These are phyloP conservation scores for Entomortierella beljakovae DNA, from an alignment of 192 early-diverging fungal species.

Conservation along the genomic window DNA sequence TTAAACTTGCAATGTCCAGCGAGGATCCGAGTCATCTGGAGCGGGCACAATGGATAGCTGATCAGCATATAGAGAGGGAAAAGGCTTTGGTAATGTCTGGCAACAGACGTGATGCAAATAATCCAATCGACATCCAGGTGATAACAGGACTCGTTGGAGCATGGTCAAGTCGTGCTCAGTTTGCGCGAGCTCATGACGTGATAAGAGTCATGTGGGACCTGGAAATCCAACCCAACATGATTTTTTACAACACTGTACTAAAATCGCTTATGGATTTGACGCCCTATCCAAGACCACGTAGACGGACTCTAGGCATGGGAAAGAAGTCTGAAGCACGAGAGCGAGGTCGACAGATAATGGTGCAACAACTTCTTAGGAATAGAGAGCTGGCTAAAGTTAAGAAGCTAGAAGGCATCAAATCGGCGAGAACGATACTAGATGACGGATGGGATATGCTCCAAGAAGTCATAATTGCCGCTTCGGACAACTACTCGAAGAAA, in stretches of 20 bases:
- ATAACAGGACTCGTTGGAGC: conserved; percentile 34
- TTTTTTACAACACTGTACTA: conserved; percentile 48
- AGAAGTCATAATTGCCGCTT: conserved; percentile 3
- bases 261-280: conserved; percentile 35
- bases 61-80: conserved; percentile 22
- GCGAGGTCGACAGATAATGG: conserved; percentile 40
- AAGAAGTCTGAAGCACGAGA: conserved; percentile 24
- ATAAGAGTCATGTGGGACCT: conserved; percentile 21
- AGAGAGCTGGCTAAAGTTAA: background rate
- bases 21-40: conserved; percentile 13
- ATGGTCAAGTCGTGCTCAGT: conserved; percentile 37
- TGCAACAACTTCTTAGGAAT: conserved; percentile 21
- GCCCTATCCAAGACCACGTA: conserved; percentile 9
- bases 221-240: conserved; percentile 32
- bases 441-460: conserved; percentile 39
- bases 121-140: conserved; percentile 9
- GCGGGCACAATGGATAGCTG: conserved; percentile 35
- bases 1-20: conserved; percentile 7
- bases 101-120: too few species aligned
- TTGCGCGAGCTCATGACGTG: background rate
- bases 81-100: background rate
- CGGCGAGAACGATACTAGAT: conserved; percentile 11
- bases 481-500: background rate
- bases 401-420: background rate
- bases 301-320: conserved; percentile 17